Evolutionary conservation across 1,284 basidiomycete genomes (phyloP), one percentile per base, ranked within the genome.

Genomic region (Ganoderma lucidum): DNA sequence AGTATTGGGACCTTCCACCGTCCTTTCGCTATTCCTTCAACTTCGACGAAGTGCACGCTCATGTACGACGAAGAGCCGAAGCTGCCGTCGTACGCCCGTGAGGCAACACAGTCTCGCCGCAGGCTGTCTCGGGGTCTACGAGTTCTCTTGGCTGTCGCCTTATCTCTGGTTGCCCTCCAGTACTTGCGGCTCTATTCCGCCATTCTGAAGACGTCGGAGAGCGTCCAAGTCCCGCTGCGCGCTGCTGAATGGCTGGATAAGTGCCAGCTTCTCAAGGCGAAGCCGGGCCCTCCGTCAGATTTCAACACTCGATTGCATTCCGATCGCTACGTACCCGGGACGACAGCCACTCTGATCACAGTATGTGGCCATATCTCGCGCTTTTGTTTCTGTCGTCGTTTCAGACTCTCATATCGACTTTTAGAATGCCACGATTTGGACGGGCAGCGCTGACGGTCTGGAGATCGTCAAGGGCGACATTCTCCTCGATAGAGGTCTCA

Each of bases 391-490:
- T 12, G n/a, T 48, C 23, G n/a, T 30, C n/a, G 4, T 35, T 10
- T 23, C 10, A 14, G 19, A 4, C 35, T 17, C 23, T 60, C 48
- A 32, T 23, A 55, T 45, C 9, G 17, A 14, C 41, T 4, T 35
- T 85, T 79, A 80, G 73, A 91, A 92, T 71, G 90, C 85, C 3
- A 89, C 85, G 0, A 79, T 92, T 17, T 92, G 90, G 89, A 95
- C 89, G 0, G 88, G 88, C n/a, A 73, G 74, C 44, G 75, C 81
- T 55, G 85, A 88, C 63, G 89, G 87, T 30, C 84, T 84, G 1
- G 82, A 89, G 68, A 80, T 88, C 39, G 67, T 89, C 19, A 70
- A 76, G 28, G 87, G 85, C 19, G 87, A 89, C 70, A 78, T 90
- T 23, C 81, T 88, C 17, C 69, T 90, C 51, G 86, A 87, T 73